These are phyloP conservation scores for Neofusicoccum laricinum DNA, from an alignment of 2,329 filamentous ascomycete genomes.

Conservation along the genomic window DNA sequence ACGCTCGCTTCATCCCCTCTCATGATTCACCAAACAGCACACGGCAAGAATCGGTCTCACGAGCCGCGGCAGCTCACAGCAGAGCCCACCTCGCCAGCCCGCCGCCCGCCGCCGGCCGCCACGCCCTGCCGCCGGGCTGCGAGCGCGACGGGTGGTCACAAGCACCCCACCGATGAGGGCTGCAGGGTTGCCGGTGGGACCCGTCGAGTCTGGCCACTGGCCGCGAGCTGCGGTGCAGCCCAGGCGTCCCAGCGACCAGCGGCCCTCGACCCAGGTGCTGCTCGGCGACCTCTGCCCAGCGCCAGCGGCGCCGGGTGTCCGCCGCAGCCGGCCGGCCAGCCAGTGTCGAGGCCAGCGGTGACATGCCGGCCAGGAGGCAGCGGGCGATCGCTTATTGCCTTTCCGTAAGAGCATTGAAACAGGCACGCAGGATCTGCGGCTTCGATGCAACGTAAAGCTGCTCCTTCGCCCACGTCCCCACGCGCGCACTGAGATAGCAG, in stretches of 20 bases:
- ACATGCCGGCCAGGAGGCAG: conserved; percentile 1
- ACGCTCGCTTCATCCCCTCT: conserved; percentile 11
- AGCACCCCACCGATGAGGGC: background rate
- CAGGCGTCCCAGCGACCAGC: background rate
- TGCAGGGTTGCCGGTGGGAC: conserved; percentile 2
- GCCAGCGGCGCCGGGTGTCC: background rate
- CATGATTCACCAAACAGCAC: conserved; percentile 14
- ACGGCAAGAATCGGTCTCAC: conserved; percentile 16
- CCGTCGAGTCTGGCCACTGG: background rate
- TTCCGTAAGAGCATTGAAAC: conserved; percentile 12
- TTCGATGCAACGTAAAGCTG: conserved; percentile 13
- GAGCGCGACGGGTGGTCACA: background rate
- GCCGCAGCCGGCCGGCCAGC: background rate
- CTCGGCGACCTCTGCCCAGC: background rate
- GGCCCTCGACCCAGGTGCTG: background rate
- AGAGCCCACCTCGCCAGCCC: background rate
- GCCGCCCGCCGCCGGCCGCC: conserved; percentile 1
- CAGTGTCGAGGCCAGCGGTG: background rate
- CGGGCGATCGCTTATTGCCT: conserved; percentile 12
- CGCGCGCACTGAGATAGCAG: background rate
- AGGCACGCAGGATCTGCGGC: conserved; percentile 13
- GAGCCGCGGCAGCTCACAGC: background rate
- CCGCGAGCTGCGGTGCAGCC: background rate
- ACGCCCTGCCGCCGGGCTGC: background rate
- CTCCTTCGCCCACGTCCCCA: conserved; percentile 10